Percentiles rank a stretch among this genome's conserved stretches.
These are phyloP conservation scores for Chaetomiaceae sp. DNA, from an alignment of 2,329 filamentous ascomycete genomes.

Conservation along the genomic window DNA sequence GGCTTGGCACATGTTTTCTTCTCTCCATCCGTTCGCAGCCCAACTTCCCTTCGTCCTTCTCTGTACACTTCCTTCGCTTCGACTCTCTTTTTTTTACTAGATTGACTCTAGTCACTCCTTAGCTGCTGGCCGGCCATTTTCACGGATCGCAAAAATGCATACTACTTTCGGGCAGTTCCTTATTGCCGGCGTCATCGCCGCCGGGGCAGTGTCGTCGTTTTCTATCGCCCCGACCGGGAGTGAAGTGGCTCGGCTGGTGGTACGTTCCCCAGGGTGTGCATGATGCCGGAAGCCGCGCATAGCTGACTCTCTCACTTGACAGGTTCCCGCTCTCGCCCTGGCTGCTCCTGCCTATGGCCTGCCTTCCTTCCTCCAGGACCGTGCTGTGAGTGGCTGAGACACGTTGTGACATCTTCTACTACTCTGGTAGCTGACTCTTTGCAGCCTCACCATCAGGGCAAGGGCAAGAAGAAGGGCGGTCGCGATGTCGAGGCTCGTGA, in stretches of 20 bases:
- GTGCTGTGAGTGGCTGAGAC: neutral
- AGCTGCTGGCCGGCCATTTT: constrained; percentile 3
- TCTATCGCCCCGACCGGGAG: neutral
- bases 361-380: neutral
- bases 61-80: too few species aligned
- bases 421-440: neutral
- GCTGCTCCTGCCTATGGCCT: constrained; percentile 4
- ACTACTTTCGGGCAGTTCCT: constrained; percentile 6
- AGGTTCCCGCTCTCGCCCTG: constrained; percentile 3
- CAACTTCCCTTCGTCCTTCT: too few species aligned
- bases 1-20: too few species aligned
- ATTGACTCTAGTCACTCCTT: neutral
- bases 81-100: neutral
- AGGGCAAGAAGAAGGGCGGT: neutral
- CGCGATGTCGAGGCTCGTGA: neutral
- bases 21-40: too few species aligned
- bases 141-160: constrained; percentile 3
- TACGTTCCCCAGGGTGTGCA: neutral
- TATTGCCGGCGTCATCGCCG: constrained; percentile 5
- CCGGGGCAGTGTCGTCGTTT: constrained; percentile 6
- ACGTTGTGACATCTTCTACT: too few species aligned
- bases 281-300: neutral
- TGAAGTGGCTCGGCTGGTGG: constrained; percentile 4
- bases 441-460: constrained; percentile 4
- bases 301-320: neutral